Base-by-base conservation (phyloP, 768 basidiomycete genomes). In the Russula sp. region DNA sequence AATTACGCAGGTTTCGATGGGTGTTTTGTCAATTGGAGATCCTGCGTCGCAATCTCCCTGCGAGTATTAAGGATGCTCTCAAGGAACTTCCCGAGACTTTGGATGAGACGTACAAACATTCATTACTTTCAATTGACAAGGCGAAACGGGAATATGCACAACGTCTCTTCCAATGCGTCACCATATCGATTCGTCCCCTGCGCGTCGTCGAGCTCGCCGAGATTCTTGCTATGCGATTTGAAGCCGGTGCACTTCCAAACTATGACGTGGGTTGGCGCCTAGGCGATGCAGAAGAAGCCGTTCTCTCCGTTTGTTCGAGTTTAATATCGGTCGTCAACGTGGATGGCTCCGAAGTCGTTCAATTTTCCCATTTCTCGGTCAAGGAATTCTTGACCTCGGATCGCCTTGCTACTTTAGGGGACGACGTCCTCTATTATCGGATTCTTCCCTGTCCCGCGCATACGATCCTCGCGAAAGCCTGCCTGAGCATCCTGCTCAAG, bases 301-400 rank as follows among this genome's bases (percentile, higher is more conserved):
- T 62, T 3, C 22, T 62, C 0, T 62, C 62, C 14, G 50, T 44
- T 6, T 45, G 62, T 32, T 57, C 62, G 4, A 62, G 62, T n/a
- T 27, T 62, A 1, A 18, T 62, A 22, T 9, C 50, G 0, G 45
- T 62, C 6, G 34, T 57, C 49, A 5, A 39, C 3, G 50, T 22
- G 1, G 49, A 18, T 22, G 55, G 50, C 22, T 37, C 9, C 3
- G 8, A 27, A 16, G 40, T 57, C 6, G 62, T 57, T 0, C 62
- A 62, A 7, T 62, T 62, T 16, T 47, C 62, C 0, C 62, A 62
- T 14, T 62, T 53, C 22, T 57, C 62, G 0, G 55, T 53, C 18
- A 52, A 57, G 16, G 62, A 62, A 27, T 62, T 47, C 56, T 37
- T 62, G 35, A 57, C 34, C 6, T 62, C 62, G 2, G 35, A 51